phyloP scores from a whole-genome alignment of 1,284 basidiomycete species.

The Dichomitus squalens region DNA sequence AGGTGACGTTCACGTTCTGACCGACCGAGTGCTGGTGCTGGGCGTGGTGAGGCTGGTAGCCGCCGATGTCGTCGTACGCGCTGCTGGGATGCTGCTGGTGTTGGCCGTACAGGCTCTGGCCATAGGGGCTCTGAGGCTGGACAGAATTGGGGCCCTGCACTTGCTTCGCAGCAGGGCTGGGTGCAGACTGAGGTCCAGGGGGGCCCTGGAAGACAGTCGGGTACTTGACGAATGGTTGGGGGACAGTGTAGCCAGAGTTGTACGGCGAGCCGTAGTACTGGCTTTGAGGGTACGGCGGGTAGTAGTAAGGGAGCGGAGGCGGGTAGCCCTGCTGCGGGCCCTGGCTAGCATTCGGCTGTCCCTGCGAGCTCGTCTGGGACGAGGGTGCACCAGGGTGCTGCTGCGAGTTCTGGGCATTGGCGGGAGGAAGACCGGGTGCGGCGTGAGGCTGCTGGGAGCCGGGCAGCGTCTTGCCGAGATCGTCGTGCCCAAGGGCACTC shows the following conservation, averaged over 20 bases:
- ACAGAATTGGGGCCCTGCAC: slow-evolving; percentile 48
- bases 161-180: slow-evolving; percentile 64
- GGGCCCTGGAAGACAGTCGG: slow-evolving; percentile 73
- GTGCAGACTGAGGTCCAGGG: slow-evolving; percentile 62
- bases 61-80: slow-evolving; percentile 65
- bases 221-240: slow-evolving; percentile 75
- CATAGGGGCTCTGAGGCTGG: slow-evolving; percentile 65
- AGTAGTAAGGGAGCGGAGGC: slow-evolving; percentile 66
- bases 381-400: slow-evolving; percentile 46
- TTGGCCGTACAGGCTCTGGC: slow-evolving; percentile 33
- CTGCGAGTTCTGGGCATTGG: slow-evolving; percentile 53
- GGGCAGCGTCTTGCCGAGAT: slow-evolving; percentile 62
- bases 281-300: slow-evolving; percentile 64
- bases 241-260: slow-evolving; percentile 67
- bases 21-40: slow-evolving; percentile 43
- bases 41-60: slow-evolving; percentile 56
- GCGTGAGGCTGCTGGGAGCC: slow-evolving; percentile 52
- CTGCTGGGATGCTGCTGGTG: slow-evolving; percentile 48
- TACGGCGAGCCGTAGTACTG: slow-evolving; percentile 76
- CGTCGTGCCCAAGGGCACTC: slow-evolving; percentile 66
- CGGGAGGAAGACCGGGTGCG: slow-evolving; percentile 52
- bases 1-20: slow-evolving; percentile 54
- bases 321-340: slow-evolving; percentile 65
- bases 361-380: slow-evolving; percentile 46
- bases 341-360: slow-evolving; percentile 58